Conservation (phyloP, 2,329 filamentous ascomycete genomes). For the Neocatenulostroma microsporum region DNA sequence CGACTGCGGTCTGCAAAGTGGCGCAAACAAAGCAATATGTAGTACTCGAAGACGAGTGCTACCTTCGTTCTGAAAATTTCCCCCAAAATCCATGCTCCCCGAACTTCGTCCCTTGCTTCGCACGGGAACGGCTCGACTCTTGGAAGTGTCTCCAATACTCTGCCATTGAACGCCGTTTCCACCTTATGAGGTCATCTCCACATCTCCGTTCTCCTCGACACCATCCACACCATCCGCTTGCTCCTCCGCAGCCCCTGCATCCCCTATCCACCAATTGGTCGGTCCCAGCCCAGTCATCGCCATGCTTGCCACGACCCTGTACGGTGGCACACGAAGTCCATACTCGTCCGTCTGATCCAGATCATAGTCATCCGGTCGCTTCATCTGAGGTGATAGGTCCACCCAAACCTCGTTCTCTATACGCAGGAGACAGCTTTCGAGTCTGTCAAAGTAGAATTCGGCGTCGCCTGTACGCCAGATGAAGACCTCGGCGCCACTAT, state of each 20-base stretch:
- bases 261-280: conserved; percentile 40
- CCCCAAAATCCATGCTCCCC: too few relatives aligned
- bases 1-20: too few relatives aligned
- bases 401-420: conserved; percentile 86
- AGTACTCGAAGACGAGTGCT: too few relatives aligned
- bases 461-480: conserved; percentile 63
- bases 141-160: too few relatives aligned
- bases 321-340: conserved; percentile 59
- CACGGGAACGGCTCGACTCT: too few relatives aligned
- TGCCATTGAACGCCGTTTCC: too few relatives aligned
- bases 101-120: too few relatives aligned
- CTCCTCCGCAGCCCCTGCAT: conserved; percentile 12
- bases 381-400: conserved; percentile 76
- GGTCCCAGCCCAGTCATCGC: conserved; percentile 41
- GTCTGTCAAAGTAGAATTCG: conserved; percentile 77
- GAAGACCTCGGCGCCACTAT: conserved; percentile 54
- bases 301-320: conserved; percentile 53
- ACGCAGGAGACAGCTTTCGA: conserved; percentile 80
- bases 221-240: too few relatives aligned
- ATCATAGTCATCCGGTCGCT: conserved; percentile 45
- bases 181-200: too few relatives aligned
- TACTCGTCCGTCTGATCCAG: conserved; percentile 44
- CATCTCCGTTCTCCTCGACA: too few relatives aligned
- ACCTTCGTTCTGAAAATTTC: too few relatives aligned
- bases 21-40: too few relatives aligned